Base-by-base conservation (phyloP, 164 flowering plant species). In the Echeveria elegans region DNA sequence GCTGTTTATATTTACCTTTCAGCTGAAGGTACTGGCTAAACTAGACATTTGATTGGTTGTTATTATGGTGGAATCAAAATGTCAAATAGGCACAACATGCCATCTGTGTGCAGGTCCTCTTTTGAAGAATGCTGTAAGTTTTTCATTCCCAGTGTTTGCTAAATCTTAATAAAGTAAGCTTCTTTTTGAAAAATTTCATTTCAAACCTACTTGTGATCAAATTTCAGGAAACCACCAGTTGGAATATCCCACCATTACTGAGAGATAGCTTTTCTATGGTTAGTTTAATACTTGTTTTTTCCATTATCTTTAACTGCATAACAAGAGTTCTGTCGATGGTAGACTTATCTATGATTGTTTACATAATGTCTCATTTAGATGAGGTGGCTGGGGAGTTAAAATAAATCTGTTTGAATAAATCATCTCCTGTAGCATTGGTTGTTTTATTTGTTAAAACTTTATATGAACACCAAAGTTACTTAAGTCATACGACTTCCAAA, bases 61-160 rank as follows among this genome's bases (percentile, higher is more conserved):
- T 23, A 6, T 50, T 21, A 50, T 50, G 56, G 24, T 26, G 10
- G 56, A 50, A 21, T 50, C 31, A 18, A 53, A 53, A 5, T 9
- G 60, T 53, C 16, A 26, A 53, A 26, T 53, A 1, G 30, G 60
- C 31, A 53, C 60, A 7, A 53, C 60, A 77, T 92, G 98, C 67
- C 82, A 77, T 68, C 98, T 88, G 73, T 92, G 98, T 66, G 96
- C 93, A 2, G 96, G 96, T 16, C 98, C 98, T 72, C 94, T 92
- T 5, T 73, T 90, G 26, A 92, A 88, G 75, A 84, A 88, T 37
- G 75, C 81, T 88, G 96, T 88, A 72, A 23, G 36, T 63, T 16
- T 16, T 31, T 11, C 23, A 37, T 1, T 4, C 28, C 30, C 10
- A 41, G 18, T 0, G 38, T 14, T 45, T 9, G 21, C 60, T 37